Evolutionary conservation across 352 stramenopile genomes (phyloP), one percentile per base, ranked within the genome.

Genomic region (Globisporangium perplexum): DNA sequence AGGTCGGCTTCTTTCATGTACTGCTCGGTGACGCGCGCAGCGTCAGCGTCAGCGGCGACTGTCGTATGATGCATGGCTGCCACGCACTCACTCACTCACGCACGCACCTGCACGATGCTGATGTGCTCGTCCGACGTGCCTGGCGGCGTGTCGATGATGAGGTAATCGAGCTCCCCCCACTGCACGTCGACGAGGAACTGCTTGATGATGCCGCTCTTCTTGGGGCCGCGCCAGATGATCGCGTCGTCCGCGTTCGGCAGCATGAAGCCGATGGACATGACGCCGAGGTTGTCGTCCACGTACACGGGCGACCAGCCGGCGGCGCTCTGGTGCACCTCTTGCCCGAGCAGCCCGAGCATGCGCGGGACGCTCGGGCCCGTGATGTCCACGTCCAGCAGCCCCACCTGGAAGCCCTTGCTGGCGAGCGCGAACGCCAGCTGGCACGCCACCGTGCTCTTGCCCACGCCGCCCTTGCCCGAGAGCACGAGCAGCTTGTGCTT

Each of bases 151-250:
- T 99, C 97, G 38, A 99, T 97, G 64, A 99, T 97, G 39, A 99
- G 76, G 68, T 99, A 99, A 80, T 99, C 98, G 42, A 99, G 87
- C 35, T 97, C 78, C 18, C 97, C 97, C 98, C 98, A 99, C 76
- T 99, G 94, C 15, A 99, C 98, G 61, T 99, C 94, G 17, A 97
- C 98, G 35, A 99, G 83, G 72, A 99, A 99, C 77, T 99, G 97
- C 79, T 99, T 98, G 77, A 99, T 99, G 38, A 99, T 90, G 38
- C 94, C 97, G 76, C 98, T 99, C 77, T 99, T 99, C 72, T 98
- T 94, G 12, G 98, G 97, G 20, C 97, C 98, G 54, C 98, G 81
- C 98, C 98, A 99, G 56, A 99, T 99, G 50, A 99, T 98, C 26
- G 98, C 98, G 55, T 98, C 95, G 70, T 99, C 97, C 1, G 83